phyloP scores from a whole-genome alignment of 1,139 yeast genomes.

The Pichia sp. region DNA sequence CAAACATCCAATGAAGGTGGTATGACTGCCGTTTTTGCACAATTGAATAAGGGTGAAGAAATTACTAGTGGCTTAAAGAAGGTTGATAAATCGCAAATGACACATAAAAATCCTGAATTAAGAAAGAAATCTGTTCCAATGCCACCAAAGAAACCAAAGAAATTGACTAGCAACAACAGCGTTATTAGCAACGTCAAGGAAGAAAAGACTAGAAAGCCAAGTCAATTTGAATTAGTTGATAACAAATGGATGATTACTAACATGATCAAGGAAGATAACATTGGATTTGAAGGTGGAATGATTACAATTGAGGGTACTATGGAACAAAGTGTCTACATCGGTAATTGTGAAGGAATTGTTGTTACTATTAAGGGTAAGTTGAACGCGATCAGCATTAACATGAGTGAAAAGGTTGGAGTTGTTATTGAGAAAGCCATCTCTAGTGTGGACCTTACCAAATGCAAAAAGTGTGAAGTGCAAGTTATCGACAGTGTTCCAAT shows the following conservation, averaged over 20 bases:
- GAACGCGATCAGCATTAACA: conserved; percentile 77
- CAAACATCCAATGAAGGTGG: conserved; percentile 32
- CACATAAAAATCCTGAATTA: conserved; percentile 85
- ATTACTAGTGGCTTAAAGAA: conserved; percentile 84
- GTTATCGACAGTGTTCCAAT: conserved; percentile 75
- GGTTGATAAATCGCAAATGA: conserved; percentile 90
- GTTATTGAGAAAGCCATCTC: conserved; percentile 82
- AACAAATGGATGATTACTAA: conserved; percentile 88
- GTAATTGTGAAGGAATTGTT: conserved; percentile 67
- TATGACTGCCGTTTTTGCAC: conserved; percentile 87
- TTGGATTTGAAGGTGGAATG: conserved; percentile 39
- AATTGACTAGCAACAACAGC: conserved; percentile 26
- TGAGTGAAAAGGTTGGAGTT: conserved; percentile 65
- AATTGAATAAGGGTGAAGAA: conserved; percentile 74
- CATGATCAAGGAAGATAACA: conserved; percentile 35
- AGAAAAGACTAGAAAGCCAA: conserved; percentile 42
- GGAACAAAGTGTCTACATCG: conserved; percentile 85
- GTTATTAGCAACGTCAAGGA: conserved; percentile 22
- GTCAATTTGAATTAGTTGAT: conserved; percentile 74
- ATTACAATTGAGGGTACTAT: conserved; percentile 72
- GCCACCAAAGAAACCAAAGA: conserved; percentile 58
- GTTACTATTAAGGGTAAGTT: conserved; percentile 87
- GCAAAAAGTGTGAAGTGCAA: conserved; percentile 77
- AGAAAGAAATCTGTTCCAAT: conserved; percentile 44
- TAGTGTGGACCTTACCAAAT: conserved; percentile 82